Evolutionary conservation across 2,329 filamentous ascomycete genomes (phyloP).

Genomic region (Orbilia blumenaviensis): DNA sequence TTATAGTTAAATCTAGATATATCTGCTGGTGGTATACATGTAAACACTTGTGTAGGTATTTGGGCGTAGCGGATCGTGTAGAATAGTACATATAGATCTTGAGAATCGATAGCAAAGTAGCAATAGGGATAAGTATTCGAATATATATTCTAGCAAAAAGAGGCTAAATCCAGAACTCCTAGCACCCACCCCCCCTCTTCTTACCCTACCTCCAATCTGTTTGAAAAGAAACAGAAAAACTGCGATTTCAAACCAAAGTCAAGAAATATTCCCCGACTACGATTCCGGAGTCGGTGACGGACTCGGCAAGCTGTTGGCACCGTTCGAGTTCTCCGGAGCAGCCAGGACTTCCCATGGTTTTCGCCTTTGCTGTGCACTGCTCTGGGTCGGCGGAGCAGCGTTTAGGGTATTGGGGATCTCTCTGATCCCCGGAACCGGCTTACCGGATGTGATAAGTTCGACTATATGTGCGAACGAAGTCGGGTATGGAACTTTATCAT

Average conservation of each 20-base stretch:
- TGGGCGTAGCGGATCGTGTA: too few species aligned
- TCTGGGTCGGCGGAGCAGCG: conserved; percentile 71
- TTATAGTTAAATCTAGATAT: background rate
- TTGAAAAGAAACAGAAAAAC: background rate
- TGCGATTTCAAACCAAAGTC: background rate
- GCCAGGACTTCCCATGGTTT: conserved; percentile 81
- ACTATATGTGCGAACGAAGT: conserved; percentile 86
- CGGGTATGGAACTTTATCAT: conserved; percentile 74
- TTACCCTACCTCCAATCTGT: background rate
- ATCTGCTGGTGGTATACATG: background rate
- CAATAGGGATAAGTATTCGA: background rate
- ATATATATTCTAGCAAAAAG: background rate
- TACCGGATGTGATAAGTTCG: conserved; percentile 81
- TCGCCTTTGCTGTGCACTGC: conserved; percentile 66
- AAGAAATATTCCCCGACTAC: background rate
- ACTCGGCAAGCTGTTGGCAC: conserved; percentile 21
- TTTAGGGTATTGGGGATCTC: conserved; percentile 84
- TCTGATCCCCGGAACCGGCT: conserved; percentile 84
- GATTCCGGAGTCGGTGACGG: conserved; percentile 17
- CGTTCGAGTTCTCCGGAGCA: background rate
- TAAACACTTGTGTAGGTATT: too few species aligned
- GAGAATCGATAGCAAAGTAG: background rate
- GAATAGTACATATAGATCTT: too few species aligned
- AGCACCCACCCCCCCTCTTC: too few species aligned
- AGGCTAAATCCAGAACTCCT: conserved; percentile 9